Conservation (phyloP, 2,329 filamentous ascomycete species). For the Phaeosphaeria sp. region DNA sequence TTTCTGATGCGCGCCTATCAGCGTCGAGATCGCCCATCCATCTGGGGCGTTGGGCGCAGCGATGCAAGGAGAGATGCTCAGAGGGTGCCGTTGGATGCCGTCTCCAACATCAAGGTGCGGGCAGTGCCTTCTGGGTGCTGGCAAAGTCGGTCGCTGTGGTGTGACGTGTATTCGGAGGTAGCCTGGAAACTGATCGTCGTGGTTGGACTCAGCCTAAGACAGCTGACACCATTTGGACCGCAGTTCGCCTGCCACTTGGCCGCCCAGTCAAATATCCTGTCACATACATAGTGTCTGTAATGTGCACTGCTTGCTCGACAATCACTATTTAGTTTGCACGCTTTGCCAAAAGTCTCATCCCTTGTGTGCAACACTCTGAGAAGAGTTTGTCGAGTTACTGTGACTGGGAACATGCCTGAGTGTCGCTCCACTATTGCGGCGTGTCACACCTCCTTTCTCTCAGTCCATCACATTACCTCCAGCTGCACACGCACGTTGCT, state of each 20-base stretch:
- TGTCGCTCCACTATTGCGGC: background rate
- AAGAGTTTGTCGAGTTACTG: too few species aligned
- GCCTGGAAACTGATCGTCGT: background rate
- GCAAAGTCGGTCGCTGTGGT: background rate
- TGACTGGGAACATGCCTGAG: background rate
- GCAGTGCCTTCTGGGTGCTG: slow-evolving; percentile 11
- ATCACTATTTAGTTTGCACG: background rate
- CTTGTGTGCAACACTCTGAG: background rate
- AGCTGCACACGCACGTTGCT: background rate
- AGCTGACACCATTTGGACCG: background rate
- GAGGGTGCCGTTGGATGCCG: background rate
- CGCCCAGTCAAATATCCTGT: background rate
- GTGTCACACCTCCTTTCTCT: background rate
- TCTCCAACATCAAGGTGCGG: background rate
- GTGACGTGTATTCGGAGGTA: slow-evolving; percentile 1
- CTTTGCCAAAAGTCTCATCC: background rate
- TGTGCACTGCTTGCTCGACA: background rate
- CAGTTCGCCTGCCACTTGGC: background rate
- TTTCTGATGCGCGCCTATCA: slow-evolving; percentile 42
- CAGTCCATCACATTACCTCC: too few species aligned
- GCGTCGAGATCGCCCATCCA: slow-evolving; percentile 35
- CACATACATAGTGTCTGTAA: background rate
- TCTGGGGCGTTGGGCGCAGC: slow-evolving; percentile 22
- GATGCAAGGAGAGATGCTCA: slow-evolving; percentile 9
- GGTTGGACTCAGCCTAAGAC: background rate